Conservation (phyloP, 257 asterid genomes). For the Galeopsis tetrahit region DNA sequence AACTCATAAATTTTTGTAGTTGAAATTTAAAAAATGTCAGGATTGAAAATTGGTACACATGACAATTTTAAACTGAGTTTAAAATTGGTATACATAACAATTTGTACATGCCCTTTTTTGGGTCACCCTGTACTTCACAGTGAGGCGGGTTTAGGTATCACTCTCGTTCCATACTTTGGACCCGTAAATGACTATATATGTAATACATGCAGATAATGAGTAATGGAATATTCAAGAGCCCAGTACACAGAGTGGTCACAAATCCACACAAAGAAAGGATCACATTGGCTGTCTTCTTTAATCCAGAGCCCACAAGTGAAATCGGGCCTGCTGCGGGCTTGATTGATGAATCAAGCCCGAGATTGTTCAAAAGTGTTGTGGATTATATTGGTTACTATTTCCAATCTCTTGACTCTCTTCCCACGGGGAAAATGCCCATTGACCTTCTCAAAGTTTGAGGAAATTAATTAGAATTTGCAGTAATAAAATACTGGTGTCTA, state of each 20-base stretch:
- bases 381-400: conserved; percentile 39
- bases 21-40: too few species aligned
- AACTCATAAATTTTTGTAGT: too few species aligned
- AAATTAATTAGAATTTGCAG: too few species aligned
- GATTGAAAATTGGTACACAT: too few species aligned
- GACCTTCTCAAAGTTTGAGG: conserved; percentile 36
- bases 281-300: conserved; percentile 43
- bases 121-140: too few species aligned
- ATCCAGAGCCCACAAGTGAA: conserved; percentile 41
- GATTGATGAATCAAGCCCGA: conserved; percentile 43
- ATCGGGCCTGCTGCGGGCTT: conserved; percentile 46
- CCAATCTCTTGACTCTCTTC: conserved; percentile 42
- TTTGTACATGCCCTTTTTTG: too few species aligned
- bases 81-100: too few species aligned
- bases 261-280: conserved; percentile 48
- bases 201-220: conserved; percentile 45
- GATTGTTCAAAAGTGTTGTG: conserved; percentile 39
- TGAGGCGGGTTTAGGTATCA: too few species aligned
- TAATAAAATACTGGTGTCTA: too few species aligned
- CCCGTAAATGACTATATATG: too few species aligned
- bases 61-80: too few species aligned
- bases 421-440: conserved; percentile 49
- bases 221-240: conserved; percentile 63
- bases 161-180: too few species aligned
- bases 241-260: conserved; percentile 53